Conservation (phyloP, 1,284 basidiomycete species). For the Marasmius tenuissimus region DNA sequence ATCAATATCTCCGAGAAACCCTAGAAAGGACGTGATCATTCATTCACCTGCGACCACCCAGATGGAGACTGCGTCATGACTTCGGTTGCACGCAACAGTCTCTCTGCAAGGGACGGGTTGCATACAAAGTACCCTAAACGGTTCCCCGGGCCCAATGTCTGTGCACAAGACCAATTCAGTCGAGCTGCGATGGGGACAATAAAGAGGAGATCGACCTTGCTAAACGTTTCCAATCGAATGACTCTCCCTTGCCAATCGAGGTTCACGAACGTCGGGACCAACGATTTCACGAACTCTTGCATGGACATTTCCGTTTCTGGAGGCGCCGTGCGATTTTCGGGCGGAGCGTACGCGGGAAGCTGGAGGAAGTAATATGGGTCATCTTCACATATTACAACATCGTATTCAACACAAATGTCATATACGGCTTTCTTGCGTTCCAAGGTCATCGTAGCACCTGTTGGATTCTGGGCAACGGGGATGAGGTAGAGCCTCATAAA, state of each 20-base stretch:
- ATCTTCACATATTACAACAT: constrained; percentile 51
- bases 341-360: constrained; percentile 23
- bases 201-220: constrained; percentile 23
- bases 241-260: constrained; percentile 58
- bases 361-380: constrained; percentile 62
- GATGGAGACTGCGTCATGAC: constrained; percentile 15
- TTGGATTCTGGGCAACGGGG: constrained; percentile 52
- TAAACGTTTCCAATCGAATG: constrained; percentile 52
- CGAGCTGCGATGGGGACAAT: neutral
- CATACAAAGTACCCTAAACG: constrained; percentile 57
- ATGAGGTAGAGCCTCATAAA: constrained; percentile 30
- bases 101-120: constrained; percentile 44
- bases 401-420: constrained; percentile 52
- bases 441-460: constrained; percentile 47
- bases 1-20: neutral
- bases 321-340: constrained; percentile 22
- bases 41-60: constrained; percentile 10
- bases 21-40: neutral
- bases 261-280: constrained; percentile 43
- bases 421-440: constrained; percentile 56
- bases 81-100: constrained; percentile 15
- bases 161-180: constrained; percentile 2
- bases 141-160: constrained; percentile 54
- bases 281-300: constrained; percentile 10
- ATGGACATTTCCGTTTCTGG: constrained; percentile 24